Base-by-base conservation (phyloP, 2,329 filamentous ascomycete genomes). In the Cladophialophora bantiana region DNA sequence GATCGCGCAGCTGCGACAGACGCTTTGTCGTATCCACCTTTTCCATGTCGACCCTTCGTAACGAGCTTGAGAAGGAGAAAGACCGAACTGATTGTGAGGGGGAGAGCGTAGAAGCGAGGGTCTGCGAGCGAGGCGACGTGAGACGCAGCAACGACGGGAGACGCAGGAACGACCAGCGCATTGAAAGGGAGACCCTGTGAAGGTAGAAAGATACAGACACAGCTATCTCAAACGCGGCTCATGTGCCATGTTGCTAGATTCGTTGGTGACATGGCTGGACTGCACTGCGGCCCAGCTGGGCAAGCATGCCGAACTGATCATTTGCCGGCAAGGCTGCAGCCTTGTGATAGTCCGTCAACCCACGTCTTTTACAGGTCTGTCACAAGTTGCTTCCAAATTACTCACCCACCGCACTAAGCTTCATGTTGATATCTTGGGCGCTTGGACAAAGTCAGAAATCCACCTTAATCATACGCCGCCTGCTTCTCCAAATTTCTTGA, bases 21-120 rank as follows among this genome's bases (percentile, higher is more conserved):
- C 92, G 90, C 69, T 88, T 84, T 63, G 89, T 88, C 40, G 94
- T 97, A 79, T 95, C 84, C 72, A 96, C 89, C 61, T 86, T 88
- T 76, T 88, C 90, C 91, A 95, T 96, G 38, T 88, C 85, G 78
- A 81, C 65, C 52, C 75, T 70, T 69, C 73, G 77, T 66, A 78
- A 74, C 50, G 74, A 72, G 53, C 74, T 70, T 53, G 77, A 78
- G 70, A 72, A 73, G 34, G 79, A 80, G 70, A 81, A 81, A 50
- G 75, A 75, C 68, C 78, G 76, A 38, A 76, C 67, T 18, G 73
- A 74, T 67, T 71, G 69, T 53, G 74, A 48, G 9, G 66, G 67
- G 13, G 64, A 69, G 32, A 50, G 48, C 3, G 13, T 34, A 6
- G 38, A 31, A 7, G 32, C 18, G 12, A 31, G 48, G 9, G 36